Conservation (phyloP, 176 grass and related monocot species). For the Oryza glaberrima region DNA sequence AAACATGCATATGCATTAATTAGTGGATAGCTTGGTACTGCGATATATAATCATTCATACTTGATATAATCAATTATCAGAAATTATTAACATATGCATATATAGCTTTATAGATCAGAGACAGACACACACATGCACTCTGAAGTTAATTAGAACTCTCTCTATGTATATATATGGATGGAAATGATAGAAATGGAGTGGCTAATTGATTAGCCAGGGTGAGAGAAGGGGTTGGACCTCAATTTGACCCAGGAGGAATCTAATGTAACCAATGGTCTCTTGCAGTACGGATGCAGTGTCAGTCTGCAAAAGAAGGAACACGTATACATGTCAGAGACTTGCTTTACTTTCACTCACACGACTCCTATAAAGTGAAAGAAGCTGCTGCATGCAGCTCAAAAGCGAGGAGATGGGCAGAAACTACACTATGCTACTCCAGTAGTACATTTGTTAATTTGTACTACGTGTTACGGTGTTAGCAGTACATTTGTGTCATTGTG, state of each 20-base stretch:
- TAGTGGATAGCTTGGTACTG: no score
- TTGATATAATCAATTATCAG: no score
- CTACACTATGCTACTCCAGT: no score
- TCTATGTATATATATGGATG: neutral
- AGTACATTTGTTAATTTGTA: no score
- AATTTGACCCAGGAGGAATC: conserved; percentile 79
- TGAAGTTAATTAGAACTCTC: no score
- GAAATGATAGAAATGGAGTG: neutral
- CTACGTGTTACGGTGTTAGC: no score
- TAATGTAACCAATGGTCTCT: conserved; percentile 84
- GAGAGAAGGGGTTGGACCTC: conserved; percentile 51
- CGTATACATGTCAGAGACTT: conserved; percentile 47
- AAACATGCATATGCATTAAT: no score
- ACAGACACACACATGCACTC: no score
- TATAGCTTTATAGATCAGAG: no score
- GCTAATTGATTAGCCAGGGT: neutral
- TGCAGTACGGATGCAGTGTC: conserved; percentile 86
- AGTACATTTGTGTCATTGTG: neutral
- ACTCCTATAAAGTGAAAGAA: conserved; percentile 31
- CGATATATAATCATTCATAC: no score
- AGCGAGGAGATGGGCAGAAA: conserved; percentile 48
- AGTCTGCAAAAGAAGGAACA: conserved; percentile 64
- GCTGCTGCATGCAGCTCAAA: conserved; percentile 20
- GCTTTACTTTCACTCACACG: conserved; percentile 42
- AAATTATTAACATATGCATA: no score